These are phyloP conservation scores for Xylariaceae sp. DNA, from an alignment of 2,329 filamentous ascomycete genomes.

Conservation along the genomic window DNA sequence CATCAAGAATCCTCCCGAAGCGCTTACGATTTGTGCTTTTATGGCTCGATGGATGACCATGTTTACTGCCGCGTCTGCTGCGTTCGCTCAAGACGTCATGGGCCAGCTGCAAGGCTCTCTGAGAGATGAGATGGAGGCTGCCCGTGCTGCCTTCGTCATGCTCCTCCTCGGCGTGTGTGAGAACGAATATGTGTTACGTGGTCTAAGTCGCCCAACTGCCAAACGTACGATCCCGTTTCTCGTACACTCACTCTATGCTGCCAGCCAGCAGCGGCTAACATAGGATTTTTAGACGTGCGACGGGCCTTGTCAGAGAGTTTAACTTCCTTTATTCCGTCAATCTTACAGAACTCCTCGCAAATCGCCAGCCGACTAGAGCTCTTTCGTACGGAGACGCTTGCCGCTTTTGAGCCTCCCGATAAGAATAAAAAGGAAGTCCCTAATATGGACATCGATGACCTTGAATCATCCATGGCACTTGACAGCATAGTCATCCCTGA, in stretches of 20 bases:
- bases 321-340: conserved; percentile 50
- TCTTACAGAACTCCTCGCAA: conserved; percentile 54
- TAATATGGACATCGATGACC: conserved; percentile 52
- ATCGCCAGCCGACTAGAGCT: conserved; percentile 52
- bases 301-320: conserved; percentile 50
- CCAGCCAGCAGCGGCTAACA: conserved; percentile 20
- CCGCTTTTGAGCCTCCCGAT: conserved; percentile 50
- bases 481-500: conserved; percentile 58
- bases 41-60: conserved; percentile 57
- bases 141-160: conserved; percentile 60
- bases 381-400: conserved; percentile 55
- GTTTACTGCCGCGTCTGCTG: conserved; percentile 49
- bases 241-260: conserved; percentile 22
- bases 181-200: conserved; percentile 51
- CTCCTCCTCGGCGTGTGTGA: conserved; percentile 60
- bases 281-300: conserved; percentile 39
- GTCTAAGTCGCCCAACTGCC: conserved; percentile 49
- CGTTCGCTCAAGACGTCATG: conserved; percentile 47
- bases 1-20: conserved; percentile 45
- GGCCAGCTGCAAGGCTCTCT: conserved; percentile 41
- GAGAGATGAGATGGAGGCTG: conserved; percentile 55
- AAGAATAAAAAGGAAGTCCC: conserved; percentile 46
- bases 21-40: conserved; percentile 46
- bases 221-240: conserved; percentile 44
- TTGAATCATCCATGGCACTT: conserved; percentile 53